These are phyloP conservation scores for Lagenaria siceraria DNA, from an alignment of 306 rosid genomes.

Conservation along the genomic window DNA sequence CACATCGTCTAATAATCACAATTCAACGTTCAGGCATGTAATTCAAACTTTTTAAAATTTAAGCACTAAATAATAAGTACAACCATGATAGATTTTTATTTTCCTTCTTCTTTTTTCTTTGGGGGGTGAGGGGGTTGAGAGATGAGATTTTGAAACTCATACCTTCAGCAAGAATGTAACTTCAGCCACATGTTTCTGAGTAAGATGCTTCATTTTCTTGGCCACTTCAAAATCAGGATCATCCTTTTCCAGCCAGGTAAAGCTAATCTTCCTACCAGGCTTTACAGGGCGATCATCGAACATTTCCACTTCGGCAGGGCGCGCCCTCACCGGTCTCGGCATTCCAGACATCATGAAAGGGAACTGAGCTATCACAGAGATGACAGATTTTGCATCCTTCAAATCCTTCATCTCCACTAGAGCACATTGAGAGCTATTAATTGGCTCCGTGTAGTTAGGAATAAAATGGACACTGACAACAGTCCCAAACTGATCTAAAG, in stretches of 20 bases:
- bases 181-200: conserved; percentile 38
- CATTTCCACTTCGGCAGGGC: conserved; percentile 43
- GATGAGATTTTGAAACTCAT: conserved; percentile 7
- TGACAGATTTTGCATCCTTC: conserved; percentile 36
- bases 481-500: conserved; percentile 55
- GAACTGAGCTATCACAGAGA: conserved; percentile 16
- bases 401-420: conserved; percentile 56
- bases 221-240: conserved; percentile 65
- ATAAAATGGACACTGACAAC: conserved; percentile 52
- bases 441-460: conserved; percentile 47
- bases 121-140: neutral
- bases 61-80: neutral
- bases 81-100: neutral
- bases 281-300: conserved; percentile 51
- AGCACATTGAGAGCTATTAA: conserved; percentile 34
- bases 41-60: neutral
- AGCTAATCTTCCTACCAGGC: conserved; percentile 36
- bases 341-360: conserved; percentile 85
- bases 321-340: conserved; percentile 77
- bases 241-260: conserved; percentile 40
- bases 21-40: neutral
- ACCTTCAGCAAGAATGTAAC: conserved; percentile 32
- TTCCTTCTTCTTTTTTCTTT: too few relatives aligned
- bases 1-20: neutral
- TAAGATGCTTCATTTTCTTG: conserved; percentile 33